Evolutionary conservation across 345 rosid species (phyloP).

Genomic region (Corchorus olitorius): DNA sequence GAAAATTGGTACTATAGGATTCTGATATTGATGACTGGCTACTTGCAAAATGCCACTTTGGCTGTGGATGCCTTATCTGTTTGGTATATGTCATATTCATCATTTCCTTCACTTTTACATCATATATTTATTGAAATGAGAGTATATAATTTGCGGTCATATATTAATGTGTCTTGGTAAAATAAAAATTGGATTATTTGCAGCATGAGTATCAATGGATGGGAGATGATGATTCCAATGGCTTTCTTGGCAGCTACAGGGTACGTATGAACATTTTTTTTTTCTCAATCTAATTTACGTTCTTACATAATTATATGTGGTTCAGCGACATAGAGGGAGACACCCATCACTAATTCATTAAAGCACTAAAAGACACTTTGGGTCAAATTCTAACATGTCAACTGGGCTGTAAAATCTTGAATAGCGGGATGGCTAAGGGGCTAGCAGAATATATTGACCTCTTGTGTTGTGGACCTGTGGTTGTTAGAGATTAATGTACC

Average conservation of each 20-base stretch:
- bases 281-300: neutral
- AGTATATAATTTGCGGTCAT: too few relatives aligned
- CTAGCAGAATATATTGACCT: neutral
- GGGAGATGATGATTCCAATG: conserved; percentile 52
- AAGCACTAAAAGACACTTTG: too few relatives aligned
- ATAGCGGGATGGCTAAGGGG: neutral
- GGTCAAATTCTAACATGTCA: too few relatives aligned
- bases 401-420: too few relatives aligned
- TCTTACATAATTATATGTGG: too few relatives aligned
- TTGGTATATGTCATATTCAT: conserved; percentile 25
- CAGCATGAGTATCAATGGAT: conserved; percentile 57
- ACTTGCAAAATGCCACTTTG: conserved; percentile 50
- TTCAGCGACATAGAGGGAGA: too few relatives aligned
- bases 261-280: conserved; percentile 18
- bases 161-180: too few relatives aligned
- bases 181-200: neutral
- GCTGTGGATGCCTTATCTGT: conserved; percentile 58
- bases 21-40: conserved; percentile 68
- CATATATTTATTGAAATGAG: too few relatives aligned
- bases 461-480: too few relatives aligned
- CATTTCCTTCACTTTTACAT: neutral
- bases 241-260: conserved; percentile 51
- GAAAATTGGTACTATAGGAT: conserved; percentile 81
- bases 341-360: too few relatives aligned
- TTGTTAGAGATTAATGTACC: neutral